Evolutionary conservation across 306 rosid species (phyloP).

Genomic region (Styphnolobium japonicum): DNA sequence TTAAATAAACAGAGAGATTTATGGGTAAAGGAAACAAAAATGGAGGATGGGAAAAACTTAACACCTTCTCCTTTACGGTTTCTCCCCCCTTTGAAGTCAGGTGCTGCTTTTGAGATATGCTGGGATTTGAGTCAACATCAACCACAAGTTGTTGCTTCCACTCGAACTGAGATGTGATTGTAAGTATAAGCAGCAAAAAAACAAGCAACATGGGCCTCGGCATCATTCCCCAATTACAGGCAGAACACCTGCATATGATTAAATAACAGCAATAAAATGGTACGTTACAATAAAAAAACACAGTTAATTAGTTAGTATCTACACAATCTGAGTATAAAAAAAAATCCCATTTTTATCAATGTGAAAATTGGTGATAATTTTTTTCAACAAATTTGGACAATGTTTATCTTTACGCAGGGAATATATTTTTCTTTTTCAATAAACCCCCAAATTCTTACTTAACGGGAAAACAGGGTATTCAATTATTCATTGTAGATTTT

Average conservation of each 20-base stretch:
- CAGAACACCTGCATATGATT: slow-evolving; percentile 43
- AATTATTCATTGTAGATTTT: too few species aligned
- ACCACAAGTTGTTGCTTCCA: slow-evolving; percentile 72
- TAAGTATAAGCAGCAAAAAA: slow-evolving; percentile 59
- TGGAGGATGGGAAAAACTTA: not conserved
- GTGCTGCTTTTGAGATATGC: slow-evolving; percentile 53
- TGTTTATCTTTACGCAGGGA: too few species aligned
- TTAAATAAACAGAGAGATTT: not conserved
- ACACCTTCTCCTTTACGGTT: slow-evolving; percentile 79
- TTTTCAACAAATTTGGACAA: too few species aligned
- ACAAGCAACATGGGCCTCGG: slow-evolving; percentile 70
- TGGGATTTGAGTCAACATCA: slow-evolving; percentile 53
- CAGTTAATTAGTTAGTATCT: not conserved
- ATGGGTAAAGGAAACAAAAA: not conserved
- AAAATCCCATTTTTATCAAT: too few species aligned
- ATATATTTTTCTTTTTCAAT: too few species aligned
- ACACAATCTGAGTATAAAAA: not conserved
- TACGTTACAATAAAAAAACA: not conserved
- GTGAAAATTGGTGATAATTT: too few species aligned
- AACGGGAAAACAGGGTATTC: too few species aligned
- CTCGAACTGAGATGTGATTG: slow-evolving; percentile 81
- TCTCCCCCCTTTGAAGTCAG: slow-evolving; percentile 56
- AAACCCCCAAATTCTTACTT: too few species aligned
- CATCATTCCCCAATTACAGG: slow-evolving; percentile 44
- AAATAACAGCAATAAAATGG: slow-evolving; percentile 11